These are phyloP conservation scores for Lachnellula hyalina DNA, from an alignment of 2,329 filamentous ascomycete species.

Conservation along the genomic window DNA sequence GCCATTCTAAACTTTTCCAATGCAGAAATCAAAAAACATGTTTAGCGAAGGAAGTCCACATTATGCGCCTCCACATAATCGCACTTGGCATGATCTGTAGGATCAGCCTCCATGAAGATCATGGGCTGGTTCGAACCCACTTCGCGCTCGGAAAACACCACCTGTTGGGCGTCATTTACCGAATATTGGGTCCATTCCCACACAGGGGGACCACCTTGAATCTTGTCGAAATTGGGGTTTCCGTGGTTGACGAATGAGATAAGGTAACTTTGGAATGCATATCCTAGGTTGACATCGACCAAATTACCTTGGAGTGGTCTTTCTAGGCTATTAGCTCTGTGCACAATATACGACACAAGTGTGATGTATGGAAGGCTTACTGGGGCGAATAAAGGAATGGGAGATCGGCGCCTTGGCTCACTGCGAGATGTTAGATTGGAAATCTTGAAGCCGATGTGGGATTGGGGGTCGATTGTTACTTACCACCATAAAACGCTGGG, in stretches of 20 bases:
- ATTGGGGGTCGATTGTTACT: not conserved
- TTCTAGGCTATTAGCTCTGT: not conserved
- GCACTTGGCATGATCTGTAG: not conserved
- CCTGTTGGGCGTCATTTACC: not conserved
- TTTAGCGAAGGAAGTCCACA: not conserved
- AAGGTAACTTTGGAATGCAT: conserved; percentile 4
- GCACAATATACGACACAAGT: not conserved
- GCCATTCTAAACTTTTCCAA: not conserved
- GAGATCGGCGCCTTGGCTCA: conserved; percentile 11
- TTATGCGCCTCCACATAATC: not conserved
- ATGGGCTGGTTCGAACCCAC: not conserved
- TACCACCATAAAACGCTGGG: not conserved
- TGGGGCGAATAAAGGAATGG: conserved; percentile 6
- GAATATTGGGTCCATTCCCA: not conserved
- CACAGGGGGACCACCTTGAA: not conserved
- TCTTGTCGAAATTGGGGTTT: conserved; percentile 1
- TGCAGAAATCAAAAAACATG: not conserved
- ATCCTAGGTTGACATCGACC: conserved; percentile 1
- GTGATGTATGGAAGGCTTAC: not conserved
- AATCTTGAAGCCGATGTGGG: not conserved
- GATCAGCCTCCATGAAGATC: not conserved
- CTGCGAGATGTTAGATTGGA: not conserved
- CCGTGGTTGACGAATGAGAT: conserved; percentile 11
- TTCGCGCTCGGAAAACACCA: too few species aligned
- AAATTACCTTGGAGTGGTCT: not conserved